Base-by-base conservation (phyloP, 192 early-diverging fungal species). In the Rhizophagus prolifer region DNA sequence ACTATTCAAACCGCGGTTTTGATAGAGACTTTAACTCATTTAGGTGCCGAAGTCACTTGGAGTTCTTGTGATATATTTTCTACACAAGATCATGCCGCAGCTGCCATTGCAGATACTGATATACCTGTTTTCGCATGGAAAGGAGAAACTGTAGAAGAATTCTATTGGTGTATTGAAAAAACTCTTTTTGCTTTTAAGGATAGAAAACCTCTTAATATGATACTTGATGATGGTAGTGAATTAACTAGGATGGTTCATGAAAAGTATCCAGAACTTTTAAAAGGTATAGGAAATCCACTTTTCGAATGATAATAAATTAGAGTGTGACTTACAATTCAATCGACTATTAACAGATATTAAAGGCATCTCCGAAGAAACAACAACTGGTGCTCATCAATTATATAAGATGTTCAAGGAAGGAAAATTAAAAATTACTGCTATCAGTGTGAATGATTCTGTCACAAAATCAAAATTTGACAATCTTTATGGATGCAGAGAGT, bases 391-490 rank as follows among this genome's bases (percentile, higher is more conserved):
- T 81, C 96, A 97, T 94, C 91, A 96, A 88, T 88, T 99, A 85
- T 97, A 99, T 94, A 94, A 95, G 91, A 97, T 96, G 95, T 85
- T 99, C 76, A 95, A 94, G 87, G 94, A 97, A 65, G 91, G 92
- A 86, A 95, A 92, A 84, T 92, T 99, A 81, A 97, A 97, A 92
- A 89, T 99, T 79, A 95, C 97, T 71, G 94, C 97, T 85, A 99
- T 99, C 90, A 97, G 97, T 89, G 96, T 99, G 88, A 99, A 99
- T 92, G 95, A 97, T 92, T 97, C 96, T 34, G 97, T 98, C 82
- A 96, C 97, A 86, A 98, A 98, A 92, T 94, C 92, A 88, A 98
- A 98, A 92, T 98, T 98, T 83, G 97, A 98, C 89, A 98, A 98
- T 92, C 84, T 98, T 82, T 98, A 99, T 90, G 97, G 97, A 79